Conservation (phyloP, 2,329 filamentous ascomycete genomes). For the Exophiala viscosa region DNA sequence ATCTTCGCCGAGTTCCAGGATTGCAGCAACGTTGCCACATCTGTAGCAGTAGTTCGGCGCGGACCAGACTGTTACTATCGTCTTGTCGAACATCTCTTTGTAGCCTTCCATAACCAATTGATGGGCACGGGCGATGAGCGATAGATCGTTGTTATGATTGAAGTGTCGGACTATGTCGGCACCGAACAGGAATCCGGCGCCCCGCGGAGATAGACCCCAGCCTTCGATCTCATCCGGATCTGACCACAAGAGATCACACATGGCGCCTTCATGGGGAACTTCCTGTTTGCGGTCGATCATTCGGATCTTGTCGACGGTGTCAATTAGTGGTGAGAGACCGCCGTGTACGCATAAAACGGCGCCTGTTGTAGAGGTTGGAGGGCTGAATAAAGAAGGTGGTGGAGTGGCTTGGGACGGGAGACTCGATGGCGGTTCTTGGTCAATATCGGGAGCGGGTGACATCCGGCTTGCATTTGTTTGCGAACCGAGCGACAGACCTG, state of each 20-base stretch:
- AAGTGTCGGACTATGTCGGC: slow-evolving; percentile 94
- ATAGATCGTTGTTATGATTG: slow-evolving; percentile 90
- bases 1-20: slow-evolving; percentile 73
- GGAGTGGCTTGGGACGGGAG: slow-evolving; percentile 69
- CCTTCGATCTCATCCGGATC: slow-evolving; percentile 97
- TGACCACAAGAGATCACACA: slow-evolving; percentile 98
- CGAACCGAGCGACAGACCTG: slow-evolving; percentile 12
- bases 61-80: slow-evolving; percentile 98
- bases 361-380: slow-evolving; percentile 56
- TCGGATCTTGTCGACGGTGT: slow-evolving; percentile 92
- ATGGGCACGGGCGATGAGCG: slow-evolving; percentile 87
- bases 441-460: slow-evolving; percentile 26
- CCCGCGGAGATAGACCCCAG: slow-evolving; percentile 90
- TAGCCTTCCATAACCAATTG: slow-evolving; percentile 99
- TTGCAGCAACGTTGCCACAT: slow-evolving; percentile 92
- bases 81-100: slow-evolving; percentile 97
- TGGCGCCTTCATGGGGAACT: slow-evolving; percentile 95
- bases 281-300: slow-evolving; percentile 95
- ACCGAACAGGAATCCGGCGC: slow-evolving; percentile 92
- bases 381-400: slow-evolving; percentile 56
- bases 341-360: slow-evolving; percentile 95
- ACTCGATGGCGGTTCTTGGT: slow-evolving; percentile 29
- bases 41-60: slow-evolving; percentile 96
- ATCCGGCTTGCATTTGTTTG: slow-evolving; percentile 26
- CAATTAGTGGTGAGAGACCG: slow-evolving; percentile 83